These are phyloP conservation scores for Boechera divaricarpa DNA, from an alignment of 345 rosid species.

Conservation along the genomic window DNA sequence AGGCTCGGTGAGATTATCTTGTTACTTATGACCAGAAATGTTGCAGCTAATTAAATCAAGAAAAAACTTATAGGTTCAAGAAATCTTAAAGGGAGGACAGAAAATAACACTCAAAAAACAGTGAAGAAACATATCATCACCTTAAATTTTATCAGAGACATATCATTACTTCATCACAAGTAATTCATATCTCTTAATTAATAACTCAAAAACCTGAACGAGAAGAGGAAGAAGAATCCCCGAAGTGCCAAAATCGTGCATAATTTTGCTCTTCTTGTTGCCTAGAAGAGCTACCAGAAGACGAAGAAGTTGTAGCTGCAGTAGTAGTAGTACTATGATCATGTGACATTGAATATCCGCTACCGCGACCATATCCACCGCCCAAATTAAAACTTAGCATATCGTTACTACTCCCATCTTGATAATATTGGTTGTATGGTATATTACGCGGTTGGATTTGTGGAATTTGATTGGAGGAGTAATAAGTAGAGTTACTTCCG, in stretches of 20 bases:
- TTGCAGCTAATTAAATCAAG: background rate
- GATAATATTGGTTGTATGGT: slow-evolving; percentile 42
- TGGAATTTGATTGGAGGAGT: slow-evolving; percentile 33
- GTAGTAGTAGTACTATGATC: slow-evolving; percentile 37
- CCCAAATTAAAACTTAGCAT: slow-evolving; percentile 34
- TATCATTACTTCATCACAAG: slow-evolving; percentile 11
- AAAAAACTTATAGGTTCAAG: slow-evolving; percentile 15
- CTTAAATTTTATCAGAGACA: background rate
- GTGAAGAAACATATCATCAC: slow-evolving; percentile 24
- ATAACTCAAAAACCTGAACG: slow-evolving; percentile 31
- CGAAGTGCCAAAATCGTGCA: slow-evolving; percentile 36
- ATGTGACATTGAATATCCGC: slow-evolving; percentile 33
- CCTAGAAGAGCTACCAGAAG: slow-evolving; percentile 47
- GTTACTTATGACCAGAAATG: background rate
- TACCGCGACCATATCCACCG: slow-evolving; percentile 28
- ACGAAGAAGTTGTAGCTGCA: slow-evolving; percentile 40
- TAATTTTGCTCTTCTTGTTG: slow-evolving; percentile 46
- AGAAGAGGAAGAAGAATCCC: slow-evolving; percentile 44
- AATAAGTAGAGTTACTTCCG: slow-evolving; percentile 26
- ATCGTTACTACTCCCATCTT: slow-evolving; percentile 29
- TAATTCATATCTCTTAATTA: slow-evolving; percentile 16
- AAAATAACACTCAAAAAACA: slow-evolving; percentile 6
- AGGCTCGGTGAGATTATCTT: slow-evolving; percentile 1
- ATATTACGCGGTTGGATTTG: slow-evolving; percentile 21
- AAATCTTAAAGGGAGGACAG: slow-evolving; percentile 8